Evolutionary conservation across 129 eudicot species (phyloP).

Genomic region (Ambrosia trifida): DNA sequence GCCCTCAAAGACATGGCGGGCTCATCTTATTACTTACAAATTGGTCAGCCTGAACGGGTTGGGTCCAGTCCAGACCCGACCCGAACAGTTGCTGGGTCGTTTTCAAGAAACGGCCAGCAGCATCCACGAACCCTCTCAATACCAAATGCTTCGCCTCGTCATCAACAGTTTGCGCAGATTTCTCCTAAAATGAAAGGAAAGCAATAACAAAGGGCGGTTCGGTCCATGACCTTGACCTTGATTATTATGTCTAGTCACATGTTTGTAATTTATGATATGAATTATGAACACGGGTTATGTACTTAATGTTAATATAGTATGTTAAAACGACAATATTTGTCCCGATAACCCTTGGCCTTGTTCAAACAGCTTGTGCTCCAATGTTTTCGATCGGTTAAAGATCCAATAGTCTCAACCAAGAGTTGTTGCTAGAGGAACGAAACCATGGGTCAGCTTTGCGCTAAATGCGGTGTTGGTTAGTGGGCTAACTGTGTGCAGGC

Average conservation of each 20-base stretch:
- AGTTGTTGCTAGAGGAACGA: slow-evolving; percentile 74
- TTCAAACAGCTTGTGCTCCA: background rate
- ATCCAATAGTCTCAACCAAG: slow-evolving; percentile 51
- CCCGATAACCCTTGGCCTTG: background rate
- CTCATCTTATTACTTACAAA: slow-evolving; percentile 52
- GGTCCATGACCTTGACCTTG: background rate
- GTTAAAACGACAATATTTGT: background rate
- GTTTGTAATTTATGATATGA: slow-evolving; percentile 6
- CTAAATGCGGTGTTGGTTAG: slow-evolving; percentile 70
- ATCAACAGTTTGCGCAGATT: slow-evolving; percentile 35
- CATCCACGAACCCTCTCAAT: slow-evolving; percentile 74
- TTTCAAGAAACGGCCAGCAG: slow-evolving; percentile 60
- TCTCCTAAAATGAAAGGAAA: slow-evolving; percentile 81
- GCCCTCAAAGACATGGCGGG: slow-evolving; percentile 65
- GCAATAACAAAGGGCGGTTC: slow-evolving; percentile 27
- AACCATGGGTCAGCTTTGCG: slow-evolving; percentile 73
- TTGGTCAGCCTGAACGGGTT: slow-evolving; percentile 43
- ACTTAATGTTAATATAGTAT: background rate
- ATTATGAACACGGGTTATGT: background rate
- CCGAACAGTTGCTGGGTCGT: slow-evolving; percentile 43
- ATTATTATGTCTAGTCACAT: background rate
- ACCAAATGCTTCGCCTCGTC: slow-evolving; percentile 83
- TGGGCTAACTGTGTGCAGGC: slow-evolving; percentile 49
- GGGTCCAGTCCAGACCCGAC: slow-evolving; percentile 56
- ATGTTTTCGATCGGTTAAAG: background rate